Base-by-base conservation (phyloP, 805 yeast genomes). In the Lachancea waltii region DNA sequence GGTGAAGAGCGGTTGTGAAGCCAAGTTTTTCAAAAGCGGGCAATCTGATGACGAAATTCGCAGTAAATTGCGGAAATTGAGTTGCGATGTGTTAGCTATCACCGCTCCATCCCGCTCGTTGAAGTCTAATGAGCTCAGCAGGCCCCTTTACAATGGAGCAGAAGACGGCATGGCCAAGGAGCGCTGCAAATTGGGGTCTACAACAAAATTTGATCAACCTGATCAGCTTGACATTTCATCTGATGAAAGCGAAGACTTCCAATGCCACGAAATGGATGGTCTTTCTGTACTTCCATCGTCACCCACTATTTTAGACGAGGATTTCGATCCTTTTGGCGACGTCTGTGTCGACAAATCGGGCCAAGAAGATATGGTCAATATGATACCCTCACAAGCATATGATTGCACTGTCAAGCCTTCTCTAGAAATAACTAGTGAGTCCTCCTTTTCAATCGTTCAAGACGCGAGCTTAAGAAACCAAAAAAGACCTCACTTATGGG, bases 1-100 rank as follows among this genome's bases (percentile, higher is more conserved):
- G 50, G 83, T 90, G 36, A 84, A 80, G 44, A 67, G 74, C n/a
- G 95, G 95, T 4, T 75, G 70, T 53, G 96, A 89, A 58, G 75
- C 76, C 49, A 83, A 80, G 56, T 90, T 90, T 51, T 69, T 84
- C 51, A 81, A 77, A 53, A 78, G 53, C 21, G 56, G 52, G 23
- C 44, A 35, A 11, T 35, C 51, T n/a, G 48, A 50, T 16, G 48
- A 48, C n/a, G 48, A 45, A 18, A 49, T 54, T 25, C 45, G 57
- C 33, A 16, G 21, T 19, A 46, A 45, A 17, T 40, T 59, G 21
- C 45, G 34, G 13, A 22, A 20, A 14, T 19, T 38, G 3, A 33
- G 34, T 29, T 25, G 28, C 21, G 31, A 26, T 13, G 40, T 36
- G 14, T 13, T 29, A 25, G 35, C 40, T 3, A 33, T 26, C 3